These are phyloP conservation scores for Niebla homalea DNA, from an alignment of 495 filamentous ascomycete genomes.

Conservation along the genomic window DNA sequence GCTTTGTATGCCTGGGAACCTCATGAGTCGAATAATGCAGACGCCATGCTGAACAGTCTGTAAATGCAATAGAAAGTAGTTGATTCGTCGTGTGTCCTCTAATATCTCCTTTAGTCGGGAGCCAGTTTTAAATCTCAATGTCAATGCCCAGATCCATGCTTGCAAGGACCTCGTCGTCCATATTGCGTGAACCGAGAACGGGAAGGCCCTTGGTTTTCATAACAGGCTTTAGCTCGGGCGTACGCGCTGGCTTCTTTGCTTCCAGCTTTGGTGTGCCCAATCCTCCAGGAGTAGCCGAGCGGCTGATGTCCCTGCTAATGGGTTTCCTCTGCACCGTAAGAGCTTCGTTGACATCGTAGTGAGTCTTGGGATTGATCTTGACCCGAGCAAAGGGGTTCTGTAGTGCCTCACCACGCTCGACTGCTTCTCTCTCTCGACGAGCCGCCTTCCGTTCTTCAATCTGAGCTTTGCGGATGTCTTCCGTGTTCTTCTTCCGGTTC, in stretches of 20 bases:
- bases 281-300: slow-evolving; percentile 33
- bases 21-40: too few relatives aligned
- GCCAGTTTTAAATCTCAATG: slow-evolving; percentile 44
- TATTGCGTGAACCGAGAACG: slow-evolving; percentile 55
- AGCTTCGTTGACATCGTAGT: slow-evolving; percentile 39
- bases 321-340: slow-evolving; percentile 13
- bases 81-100: too few relatives aligned
- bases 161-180: slow-evolving; percentile 76
- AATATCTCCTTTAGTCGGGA: too few relatives aligned
- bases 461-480: slow-evolving; percentile 74
- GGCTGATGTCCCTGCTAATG: slow-evolving; percentile 27
- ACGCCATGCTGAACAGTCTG: too few relatives aligned
- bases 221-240: slow-evolving; percentile 37
- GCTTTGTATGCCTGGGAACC: too few relatives aligned
- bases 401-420: slow-evolving; percentile 39
- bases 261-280: slow-evolving; percentile 16
- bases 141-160: slow-evolving; percentile 72
- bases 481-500: slow-evolving; percentile 66
- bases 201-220: slow-evolving; percentile 45
- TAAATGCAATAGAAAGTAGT: too few relatives aligned
- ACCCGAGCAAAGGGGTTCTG: slow-evolving; percentile 48
- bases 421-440: slow-evolving; percentile 33
- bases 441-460: slow-evolving; percentile 57
- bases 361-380: slow-evolving; percentile 46
- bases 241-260: slow-evolving; percentile 26